phyloP scores from a whole-genome alignment of 2,329 filamentous ascomycete genomes.

The Chalara sp. region DNA sequence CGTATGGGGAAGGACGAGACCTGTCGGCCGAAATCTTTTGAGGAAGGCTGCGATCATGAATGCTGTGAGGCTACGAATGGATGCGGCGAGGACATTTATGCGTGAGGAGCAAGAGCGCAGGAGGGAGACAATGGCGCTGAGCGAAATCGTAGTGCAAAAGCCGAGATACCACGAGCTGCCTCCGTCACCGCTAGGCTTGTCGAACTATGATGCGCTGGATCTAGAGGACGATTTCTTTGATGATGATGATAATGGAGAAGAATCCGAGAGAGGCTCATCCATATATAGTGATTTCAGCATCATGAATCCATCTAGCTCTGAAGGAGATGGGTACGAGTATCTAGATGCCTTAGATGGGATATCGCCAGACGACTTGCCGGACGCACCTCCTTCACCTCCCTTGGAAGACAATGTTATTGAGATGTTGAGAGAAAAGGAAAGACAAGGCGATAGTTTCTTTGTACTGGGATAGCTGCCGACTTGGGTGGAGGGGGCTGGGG shows the following conservation, averaged over 20 bases:
- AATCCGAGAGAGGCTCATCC: constrained; percentile 7
- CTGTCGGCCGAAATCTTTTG: constrained; percentile 43
- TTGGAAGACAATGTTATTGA: constrained; percentile 22
- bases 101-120: constrained; percentile 17
- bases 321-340: constrained; percentile 25
- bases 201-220: constrained; percentile 28
- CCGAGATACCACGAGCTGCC: constrained; percentile 22
- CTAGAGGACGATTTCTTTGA: constrained; percentile 22
- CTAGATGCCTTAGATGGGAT: constrained; percentile 28
- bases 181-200: constrained; percentile 26
- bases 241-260: constrained; percentile 12
- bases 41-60: constrained; percentile 63
- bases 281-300: constrained; percentile 29
- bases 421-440: constrained; percentile 22
- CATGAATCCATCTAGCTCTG: constrained; percentile 20
- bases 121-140: constrained; percentile 16
- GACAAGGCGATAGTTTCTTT: constrained; percentile 20
- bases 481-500: constrained; percentile 20
- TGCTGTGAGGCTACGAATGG: constrained; percentile 42
- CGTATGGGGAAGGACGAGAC: constrained; percentile 36
- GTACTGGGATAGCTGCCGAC: constrained; percentile 10
- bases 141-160: constrained; percentile 20
- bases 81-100: constrained; percentile 21
- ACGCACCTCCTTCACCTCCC: constrained; percentile 18
- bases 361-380: constrained; percentile 19